Evolutionary conservation across 116 monocot genomes (phyloP), one percentile per base, ranked within the genome.

Genomic region (Trichopus zeylanicus): DNA sequence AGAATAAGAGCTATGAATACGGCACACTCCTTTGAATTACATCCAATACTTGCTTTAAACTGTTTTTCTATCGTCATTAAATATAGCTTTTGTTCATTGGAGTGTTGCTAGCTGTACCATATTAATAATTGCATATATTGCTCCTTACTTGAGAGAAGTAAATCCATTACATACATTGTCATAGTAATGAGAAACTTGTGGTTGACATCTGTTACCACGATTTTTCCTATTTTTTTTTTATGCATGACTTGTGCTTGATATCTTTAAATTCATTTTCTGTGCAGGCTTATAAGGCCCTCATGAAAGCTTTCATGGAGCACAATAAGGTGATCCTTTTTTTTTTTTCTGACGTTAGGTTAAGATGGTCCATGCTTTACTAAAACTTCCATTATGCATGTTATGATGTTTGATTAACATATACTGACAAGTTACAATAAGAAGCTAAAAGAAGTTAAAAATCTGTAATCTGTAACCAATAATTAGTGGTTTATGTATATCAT

Each of bases 231-330:
- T 56, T 20, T 11, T 60, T 38, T 20, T 8, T 23, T 28, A n/a
- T 42, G 3, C 32, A 5, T 52, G 8, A 7, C 46, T 37, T 47
- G 2, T 32, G 29, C 10, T 63, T 34, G 29, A 59, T n/a, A n/a
- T n/a, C 46, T 31, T 9, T 62, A 2, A 46, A 9, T 75, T 49
- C 20, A 26, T 48, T 71, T 51, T 46, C 35, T 1, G 62, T 80
- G 71, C 77, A 97, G 97, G 84, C 97, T 46, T 97, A 97, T 61
- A 87, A 84, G 61, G 55, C 81, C 33, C 84, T 97, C 39, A 91
- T 91, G 81, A 97, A 91, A 70, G 91, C 87, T 62, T 97, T 97
- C 55, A 49, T 67, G 21, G 97, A 91, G 67, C 97, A 87, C 61
- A 97, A 97, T 55, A 97, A 97, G 91, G 97, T 83, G 29, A 26